Conservation (phyloP, 768 basidiomycete species). For the Amanita exitialis region DNA sequence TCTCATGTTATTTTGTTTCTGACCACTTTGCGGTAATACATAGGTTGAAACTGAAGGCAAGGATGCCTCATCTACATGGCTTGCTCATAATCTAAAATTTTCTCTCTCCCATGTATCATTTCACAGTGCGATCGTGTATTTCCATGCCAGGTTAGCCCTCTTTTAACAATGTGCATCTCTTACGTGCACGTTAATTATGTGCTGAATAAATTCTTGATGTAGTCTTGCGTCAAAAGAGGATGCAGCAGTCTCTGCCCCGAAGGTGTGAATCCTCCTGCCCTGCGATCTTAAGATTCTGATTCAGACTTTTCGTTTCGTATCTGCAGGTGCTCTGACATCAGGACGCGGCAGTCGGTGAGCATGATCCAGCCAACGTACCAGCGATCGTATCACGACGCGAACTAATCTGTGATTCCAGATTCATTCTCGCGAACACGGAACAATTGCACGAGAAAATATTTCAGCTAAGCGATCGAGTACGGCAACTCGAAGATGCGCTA, state of each 20-base stretch:
- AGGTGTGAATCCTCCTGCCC: constrained; percentile 22
- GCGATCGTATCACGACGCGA: neutral
- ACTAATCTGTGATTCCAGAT: constrained; percentile 22
- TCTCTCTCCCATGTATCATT: neutral
- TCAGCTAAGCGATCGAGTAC: constrained; percentile 51
- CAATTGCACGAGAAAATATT: constrained; percentile 56
- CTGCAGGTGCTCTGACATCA: constrained; percentile 48
- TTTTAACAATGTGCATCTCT: neutral
- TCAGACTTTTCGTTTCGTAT: constrained; percentile 1
- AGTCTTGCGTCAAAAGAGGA: constrained; percentile 59
- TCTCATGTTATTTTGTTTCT: neutral
- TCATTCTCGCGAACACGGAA: constrained; percentile 60
- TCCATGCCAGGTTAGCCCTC: constrained; percentile 40
- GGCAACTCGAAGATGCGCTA: constrained; percentile 54
- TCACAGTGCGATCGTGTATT: constrained; percentile 53
- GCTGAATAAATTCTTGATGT: constrained; percentile 2
- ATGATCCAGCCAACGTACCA: constrained; percentile 3
- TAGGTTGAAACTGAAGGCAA: constrained; percentile 41
- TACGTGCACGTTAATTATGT: constrained; percentile 10
- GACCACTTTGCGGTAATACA: neutral
- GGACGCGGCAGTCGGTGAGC: constrained; percentile 53
- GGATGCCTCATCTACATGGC: constrained; percentile 6
- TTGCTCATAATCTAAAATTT: neutral
- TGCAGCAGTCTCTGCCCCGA: constrained; percentile 56
- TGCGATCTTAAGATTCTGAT: neutral